A percentile compares a stretch with the other conserved stretches of the same genome.
Conservation (phyloP, 2,329 filamentous ascomycete species). For the Davidsoniella australis region DNA sequence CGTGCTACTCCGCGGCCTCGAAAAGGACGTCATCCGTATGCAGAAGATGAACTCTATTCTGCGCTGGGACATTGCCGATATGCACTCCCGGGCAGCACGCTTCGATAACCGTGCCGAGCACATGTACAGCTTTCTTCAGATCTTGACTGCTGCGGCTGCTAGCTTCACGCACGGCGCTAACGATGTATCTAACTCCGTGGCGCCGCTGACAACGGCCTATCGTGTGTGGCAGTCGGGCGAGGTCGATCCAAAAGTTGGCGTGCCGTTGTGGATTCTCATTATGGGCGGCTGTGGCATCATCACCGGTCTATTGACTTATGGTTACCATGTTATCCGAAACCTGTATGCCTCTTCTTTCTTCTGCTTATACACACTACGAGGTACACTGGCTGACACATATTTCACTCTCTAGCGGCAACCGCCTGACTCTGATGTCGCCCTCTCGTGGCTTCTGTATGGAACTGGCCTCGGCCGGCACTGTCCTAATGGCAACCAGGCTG, state of each 20-base stretch:
- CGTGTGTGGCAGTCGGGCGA: constrained; percentile 29
- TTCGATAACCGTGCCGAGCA: constrained; percentile 37
- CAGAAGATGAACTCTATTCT: constrained; percentile 31
- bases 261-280: constrained; percentile 33
- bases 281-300: constrained; percentile 31
- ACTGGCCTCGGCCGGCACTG: constrained; percentile 32
- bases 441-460: constrained; percentile 35
- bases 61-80: constrained; percentile 28
- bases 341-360: constrained; percentile 17
- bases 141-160: constrained; percentile 34
- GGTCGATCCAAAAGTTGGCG: constrained; percentile 21
- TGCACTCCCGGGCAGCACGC: constrained; percentile 31
- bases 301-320: constrained; percentile 43
- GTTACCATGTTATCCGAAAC: constrained; percentile 44
- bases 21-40: constrained; percentile 29
- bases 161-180: constrained; percentile 41
- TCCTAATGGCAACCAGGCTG: constrained; percentile 36
- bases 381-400: neutral
- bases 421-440: constrained; percentile 37
- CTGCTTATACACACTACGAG: neutral
- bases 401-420: constrained; percentile 24
- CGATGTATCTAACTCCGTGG: constrained; percentile 35
- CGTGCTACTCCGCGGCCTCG: constrained; percentile 28
- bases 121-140: constrained; percentile 30
- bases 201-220: constrained; percentile 35